Conservation (phyloP, 495 filamentous ascomycete genomes). For the Chaetomidium leptoderma region DNA sequence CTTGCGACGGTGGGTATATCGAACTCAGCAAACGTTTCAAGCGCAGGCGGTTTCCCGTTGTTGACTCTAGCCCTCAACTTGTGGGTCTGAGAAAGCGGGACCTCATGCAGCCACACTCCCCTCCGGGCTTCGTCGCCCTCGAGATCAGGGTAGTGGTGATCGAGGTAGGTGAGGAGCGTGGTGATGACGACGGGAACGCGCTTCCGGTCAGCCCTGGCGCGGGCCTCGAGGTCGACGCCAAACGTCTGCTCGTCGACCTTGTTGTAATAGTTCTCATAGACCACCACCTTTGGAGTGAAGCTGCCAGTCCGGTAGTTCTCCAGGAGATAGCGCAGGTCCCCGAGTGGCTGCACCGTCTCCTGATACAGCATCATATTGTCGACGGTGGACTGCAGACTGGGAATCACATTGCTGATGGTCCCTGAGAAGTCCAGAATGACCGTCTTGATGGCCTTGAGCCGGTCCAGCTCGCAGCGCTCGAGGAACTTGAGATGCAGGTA, state of each 20-base stretch:
- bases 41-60: constrained; percentile 75
- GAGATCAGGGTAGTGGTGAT: constrained; percentile 94
- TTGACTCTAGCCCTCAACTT: constrained; percentile 78
- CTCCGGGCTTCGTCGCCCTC: constrained; percentile 94
- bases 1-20: constrained; percentile 92
- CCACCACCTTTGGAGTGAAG: constrained; percentile 85
- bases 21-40: constrained; percentile 74
- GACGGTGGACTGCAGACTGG: constrained; percentile 86
- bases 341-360: constrained; percentile 90
- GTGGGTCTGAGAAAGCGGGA: constrained; percentile 80
- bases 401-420: constrained; percentile 96
- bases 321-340: constrained; percentile 91
- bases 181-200: constrained; percentile 92
- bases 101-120: constrained; percentile 90
- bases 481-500: constrained; percentile 89
- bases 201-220: constrained; percentile 89
- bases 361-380: constrained; percentile 99
- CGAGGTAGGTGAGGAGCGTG: constrained; percentile 86
- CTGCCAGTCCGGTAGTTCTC: constrained; percentile 95
- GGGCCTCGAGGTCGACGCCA: constrained; percentile 91
- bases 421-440: constrained; percentile 97
- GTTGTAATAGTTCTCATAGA: constrained; percentile 99
- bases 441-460: constrained; percentile 95
- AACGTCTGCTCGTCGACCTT: constrained; percentile 97
- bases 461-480: constrained; percentile 94